Conservation (phyloP, 345 rosid genomes). For the Theobroma cacao region DNA sequence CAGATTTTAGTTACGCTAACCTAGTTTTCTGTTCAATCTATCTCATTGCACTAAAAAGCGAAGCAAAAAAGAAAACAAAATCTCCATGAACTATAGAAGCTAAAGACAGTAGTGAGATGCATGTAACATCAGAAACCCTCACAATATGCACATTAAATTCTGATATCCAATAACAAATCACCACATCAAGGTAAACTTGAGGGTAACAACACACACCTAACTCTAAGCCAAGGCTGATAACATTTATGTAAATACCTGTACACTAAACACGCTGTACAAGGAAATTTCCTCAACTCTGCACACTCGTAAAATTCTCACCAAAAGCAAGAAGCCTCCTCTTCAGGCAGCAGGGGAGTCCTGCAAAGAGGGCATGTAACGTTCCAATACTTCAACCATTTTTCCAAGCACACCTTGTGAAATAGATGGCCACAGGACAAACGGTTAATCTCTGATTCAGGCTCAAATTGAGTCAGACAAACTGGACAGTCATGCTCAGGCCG, state of each 20-base stretch:
- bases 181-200: slow-evolving; percentile 10
- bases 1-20: background rate
- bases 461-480: slow-evolving; percentile 55
- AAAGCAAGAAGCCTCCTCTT: slow-evolving; percentile 43
- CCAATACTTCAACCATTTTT: slow-evolving; percentile 76
- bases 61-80: slow-evolving; percentile 1
- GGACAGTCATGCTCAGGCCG: slow-evolving; percentile 59
- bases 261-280: slow-evolving; percentile 31
- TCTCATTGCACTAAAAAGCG: background rate
- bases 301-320: slow-evolving; percentile 34
- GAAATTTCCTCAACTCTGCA: slow-evolving; percentile 9
- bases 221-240: background rate
- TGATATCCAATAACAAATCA: slow-evolving; percentile 13
- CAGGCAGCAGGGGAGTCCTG: slow-evolving; percentile 60
- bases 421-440: slow-evolving; percentile 62
- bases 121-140: slow-evolving; percentile 20
- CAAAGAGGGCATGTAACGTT: slow-evolving; percentile 75
- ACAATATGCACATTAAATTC: slow-evolving; percentile 28
- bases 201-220: slow-evolving; percentile 3
- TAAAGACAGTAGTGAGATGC: slow-evolving; percentile 14
- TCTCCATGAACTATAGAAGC: background rate
- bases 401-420: slow-evolving; percentile 72
- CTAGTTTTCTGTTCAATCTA: background rate
- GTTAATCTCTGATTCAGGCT: slow-evolving; percentile 65
- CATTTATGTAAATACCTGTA: slow-evolving; percentile 16